Evolutionary conservation across 2,329 filamentous ascomycete genomes (phyloP), one percentile per base, ranked within the genome.

Genomic region (Clonostachys sp.): DNA sequence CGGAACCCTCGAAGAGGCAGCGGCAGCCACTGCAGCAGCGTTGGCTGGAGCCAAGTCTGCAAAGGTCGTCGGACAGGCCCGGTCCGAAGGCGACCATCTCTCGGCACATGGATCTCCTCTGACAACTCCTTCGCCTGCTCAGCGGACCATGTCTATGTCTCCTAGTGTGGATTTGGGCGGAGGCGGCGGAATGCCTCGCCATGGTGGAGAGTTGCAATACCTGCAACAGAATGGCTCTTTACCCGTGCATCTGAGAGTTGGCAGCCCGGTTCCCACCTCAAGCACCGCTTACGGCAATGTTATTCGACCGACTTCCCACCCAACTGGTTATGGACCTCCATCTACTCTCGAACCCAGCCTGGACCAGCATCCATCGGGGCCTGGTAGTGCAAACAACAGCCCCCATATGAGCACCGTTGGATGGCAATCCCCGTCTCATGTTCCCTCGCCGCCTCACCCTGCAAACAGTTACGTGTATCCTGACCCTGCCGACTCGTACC

Each of bases 1-100:
- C 17, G 94, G 92, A 40, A 96, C 91, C 0, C 88, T 96, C 14
- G 92, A 96, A 65, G 92, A 97, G 66, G 90, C 92, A 9, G 91
- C 91, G 3, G 89, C 84, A 4, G 89, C 91, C 5, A 96, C 91
- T 1, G 91, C 89, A 34, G 91, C 91, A 40, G 91, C 89, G 45
- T 75, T 96, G 55, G 89, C 91, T 2, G 72, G 72, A 17, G 67
- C 71, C 39, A 71, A 68, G 46, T 59, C 57, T 14, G 72, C 67
- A 51, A 67, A 65, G 40, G 63, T 67, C 30, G 59, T 20, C 20
- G 20, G 59, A 45, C 66, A 81, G 51, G 67, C 78, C 51, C 81
- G 82, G 40, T 89, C 86, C 2, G 87, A 90, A 49, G 84, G 82
- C 41, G 84, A 87, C 49, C 81, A 83, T 48, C 80, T 82, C 57